Conservation (phyloP, 2,329 filamentous ascomycete genomes). For the Cadophora sp. region DNA sequence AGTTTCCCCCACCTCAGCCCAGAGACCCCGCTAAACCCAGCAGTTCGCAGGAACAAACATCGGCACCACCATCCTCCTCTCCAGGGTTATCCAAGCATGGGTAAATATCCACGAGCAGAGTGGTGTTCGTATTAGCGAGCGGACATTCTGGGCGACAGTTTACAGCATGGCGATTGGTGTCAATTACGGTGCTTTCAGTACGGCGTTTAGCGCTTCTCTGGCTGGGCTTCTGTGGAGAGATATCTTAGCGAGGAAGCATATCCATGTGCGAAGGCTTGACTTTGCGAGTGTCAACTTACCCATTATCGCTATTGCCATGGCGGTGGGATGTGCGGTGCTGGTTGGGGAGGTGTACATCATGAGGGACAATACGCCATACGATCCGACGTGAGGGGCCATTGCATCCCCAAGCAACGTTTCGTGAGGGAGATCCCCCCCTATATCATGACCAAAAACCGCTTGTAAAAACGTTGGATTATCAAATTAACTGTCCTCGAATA, state of each 20-base stretch:
- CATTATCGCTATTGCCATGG: conserved; percentile 74
- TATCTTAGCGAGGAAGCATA: conserved; percentile 72
- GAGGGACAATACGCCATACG: conserved; percentile 43
- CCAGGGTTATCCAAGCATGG: conserved; percentile 74
- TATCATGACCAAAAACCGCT: too few species aligned
- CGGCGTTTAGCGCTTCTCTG: conserved; percentile 73
- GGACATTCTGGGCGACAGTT: conserved; percentile 76
- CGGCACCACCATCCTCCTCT: conserved; percentile 76
- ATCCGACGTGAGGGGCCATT: neutral
- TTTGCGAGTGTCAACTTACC: conserved; percentile 74
- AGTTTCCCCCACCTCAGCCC: conserved; percentile 47
- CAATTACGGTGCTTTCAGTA: conserved; percentile 78
- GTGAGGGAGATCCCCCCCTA: too few species aligned
- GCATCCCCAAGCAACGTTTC: too few species aligned
- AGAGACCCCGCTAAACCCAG: conserved; percentile 29
- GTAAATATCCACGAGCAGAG: conserved; percentile 60
- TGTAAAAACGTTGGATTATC: too few species aligned
- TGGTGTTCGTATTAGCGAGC: conserved; percentile 60
- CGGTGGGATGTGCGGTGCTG: conserved; percentile 65
- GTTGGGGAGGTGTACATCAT: conserved; percentile 69
- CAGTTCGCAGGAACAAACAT: conserved; percentile 82
- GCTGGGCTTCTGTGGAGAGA: conserved; percentile 77
- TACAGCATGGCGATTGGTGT: conserved; percentile 78
- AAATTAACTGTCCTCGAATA: too few species aligned
- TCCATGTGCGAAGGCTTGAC: conserved; percentile 66